Base-by-base conservation (phyloP, 192 early-diverging fungal genomes). In the Entomortierella chlamydospora region DNA sequence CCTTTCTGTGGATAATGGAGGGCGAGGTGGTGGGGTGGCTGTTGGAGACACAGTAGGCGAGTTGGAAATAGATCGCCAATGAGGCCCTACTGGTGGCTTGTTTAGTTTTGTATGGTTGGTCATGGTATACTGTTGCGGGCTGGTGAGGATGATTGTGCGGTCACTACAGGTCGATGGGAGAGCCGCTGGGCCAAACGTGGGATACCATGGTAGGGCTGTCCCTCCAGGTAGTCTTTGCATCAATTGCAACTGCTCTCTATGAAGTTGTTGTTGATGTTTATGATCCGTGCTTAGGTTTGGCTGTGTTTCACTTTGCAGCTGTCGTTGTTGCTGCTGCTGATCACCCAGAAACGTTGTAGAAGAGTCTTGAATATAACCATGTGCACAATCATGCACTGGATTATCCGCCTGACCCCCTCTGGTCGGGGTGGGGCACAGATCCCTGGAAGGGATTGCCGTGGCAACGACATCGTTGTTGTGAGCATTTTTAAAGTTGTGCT, bases 151-250 rank as follows among this genome's bases (percentile, higher is more conserved):
- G n/a, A 70, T 61, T 2, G 57, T 70, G 50, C 37, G 59, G 28
- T 70, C 26, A 22, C 57, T 61, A 43, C 57, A 70, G 23, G 68
- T n/a, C 7, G 68, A 51, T 9, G 68, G 59, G 8, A 37, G 23
- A 20, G 2, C 4, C 2, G 68, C 58, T 0, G 50, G 58, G 12
- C 68, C 57, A 41, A 70, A 70, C 0, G 68, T 70, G 15, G 73
- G 60, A 29, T 64, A 69, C 79, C 68, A 73, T 0, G 79, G 63
- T 5, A 58, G 59, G 8, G 62, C 49, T 0, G 70, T 60, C 39
- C 64, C 58, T 10, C 63, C 58, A 17, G 70, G 70, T 30, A 67
- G n/a, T n/a, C n/a, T n/a, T n/a, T n/a, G n/a, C n/a, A n/a, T n/a
- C n/a, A n/a, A n/a, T n/a, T n/a, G n/a, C n/a, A n/a, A n/a, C n/a